Conservation (phyloP, 225 moss, liverwort and hornwort genomes). For the Takakia lepidozioides region DNA sequence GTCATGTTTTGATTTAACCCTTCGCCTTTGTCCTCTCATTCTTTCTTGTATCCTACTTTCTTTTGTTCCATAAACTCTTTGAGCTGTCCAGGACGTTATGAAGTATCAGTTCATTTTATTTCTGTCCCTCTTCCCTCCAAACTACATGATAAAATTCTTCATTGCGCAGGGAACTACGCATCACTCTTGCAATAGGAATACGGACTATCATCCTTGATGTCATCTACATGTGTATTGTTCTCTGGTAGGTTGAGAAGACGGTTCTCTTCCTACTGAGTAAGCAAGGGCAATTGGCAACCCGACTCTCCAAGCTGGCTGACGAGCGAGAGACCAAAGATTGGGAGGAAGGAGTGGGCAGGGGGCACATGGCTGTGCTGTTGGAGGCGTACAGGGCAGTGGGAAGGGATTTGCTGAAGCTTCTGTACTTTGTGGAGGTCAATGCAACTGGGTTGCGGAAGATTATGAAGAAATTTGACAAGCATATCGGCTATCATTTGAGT, state of each 20-base stretch:
- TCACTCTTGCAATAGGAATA: too few relatives aligned
- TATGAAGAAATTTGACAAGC: slow-evolving; percentile 86
- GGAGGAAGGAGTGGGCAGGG: slow-evolving; percentile 15
- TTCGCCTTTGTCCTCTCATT: too few relatives aligned
- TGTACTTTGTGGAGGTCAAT: slow-evolving; percentile 81
- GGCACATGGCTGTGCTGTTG: slow-evolving; percentile 12
- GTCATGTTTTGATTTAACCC: too few relatives aligned
- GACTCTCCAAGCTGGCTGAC: slow-evolving; percentile 56
- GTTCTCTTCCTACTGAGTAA: slow-evolving; percentile 71
- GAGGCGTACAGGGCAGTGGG: slow-evolving; percentile 49
- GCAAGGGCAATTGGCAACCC: slow-evolving; percentile 77
- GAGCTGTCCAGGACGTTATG: neutral
- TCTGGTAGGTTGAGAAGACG: slow-evolving; percentile 76
- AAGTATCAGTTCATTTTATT: neutral
- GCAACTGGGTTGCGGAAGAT: slow-evolving; percentile 90
- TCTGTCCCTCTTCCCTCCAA: too few relatives aligned
- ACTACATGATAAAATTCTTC: too few relatives aligned
- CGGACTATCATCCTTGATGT: too few relatives aligned
- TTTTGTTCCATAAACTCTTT: neutral
- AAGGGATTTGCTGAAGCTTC: slow-evolving; percentile 55
- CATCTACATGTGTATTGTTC: too few relatives aligned
- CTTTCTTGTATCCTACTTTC: too few relatives aligned
- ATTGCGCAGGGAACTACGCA: too few relatives aligned
- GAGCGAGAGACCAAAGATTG: slow-evolving; percentile 35
- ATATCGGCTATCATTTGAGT: slow-evolving; percentile 68